Base-by-base conservation (phyloP, 352 stramenopile species). In the Globisporangium heterothallicum region DNA sequence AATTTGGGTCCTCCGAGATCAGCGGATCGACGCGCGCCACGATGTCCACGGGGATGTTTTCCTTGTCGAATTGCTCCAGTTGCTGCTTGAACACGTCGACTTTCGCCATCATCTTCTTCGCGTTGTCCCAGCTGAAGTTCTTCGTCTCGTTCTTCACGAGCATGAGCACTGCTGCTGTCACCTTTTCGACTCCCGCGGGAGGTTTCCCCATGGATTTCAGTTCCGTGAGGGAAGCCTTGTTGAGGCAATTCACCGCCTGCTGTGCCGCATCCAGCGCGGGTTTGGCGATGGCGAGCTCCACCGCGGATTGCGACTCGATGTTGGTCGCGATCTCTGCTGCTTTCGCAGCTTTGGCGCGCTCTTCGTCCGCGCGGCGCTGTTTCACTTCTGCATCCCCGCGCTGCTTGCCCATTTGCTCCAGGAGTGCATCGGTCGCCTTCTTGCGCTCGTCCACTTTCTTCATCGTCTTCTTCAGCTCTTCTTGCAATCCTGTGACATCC, bases 61-160 rank as follows among this genome's bases (percentile, higher is more conserved):
- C 86, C 47, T 94, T 95, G 60, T 92, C 78, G 45, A 96, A 97
- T 19, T 90, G 74, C 59, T 97, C 86, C 2, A 97, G 66, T 30
- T 79, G 70, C 32, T 90, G 68, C 68, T 97, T 97, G 69, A 97
- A 97, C 5, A 86, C 72, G 54, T 97, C 89, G 12, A 96, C 81
- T 32, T 97, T 97, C 2, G 90, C 90, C 90, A 97, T 97, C 90
- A 97, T 97, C 59, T 96, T 97, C 72, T 97, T 97, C 10, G 90
- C 90, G 55, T 96, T 97, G 34, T 97, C 91, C 90, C 90, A 97
- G 38, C 79, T 88, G 42, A 97, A 95, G 56, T 97, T 96, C 50
- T 94, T 94, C 30, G 89, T 97, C 62, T 97, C 89, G 38, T 89
- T 81, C 66, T 96, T 97, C n/a, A 97, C 42, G 68, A 97, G 86